Percentiles rank a stretch among this genome's conserved stretches.
phyloP scores from a whole-genome alignment of 2,329 filamentous ascomycete species.

The Coniella lustricola region DNA sequence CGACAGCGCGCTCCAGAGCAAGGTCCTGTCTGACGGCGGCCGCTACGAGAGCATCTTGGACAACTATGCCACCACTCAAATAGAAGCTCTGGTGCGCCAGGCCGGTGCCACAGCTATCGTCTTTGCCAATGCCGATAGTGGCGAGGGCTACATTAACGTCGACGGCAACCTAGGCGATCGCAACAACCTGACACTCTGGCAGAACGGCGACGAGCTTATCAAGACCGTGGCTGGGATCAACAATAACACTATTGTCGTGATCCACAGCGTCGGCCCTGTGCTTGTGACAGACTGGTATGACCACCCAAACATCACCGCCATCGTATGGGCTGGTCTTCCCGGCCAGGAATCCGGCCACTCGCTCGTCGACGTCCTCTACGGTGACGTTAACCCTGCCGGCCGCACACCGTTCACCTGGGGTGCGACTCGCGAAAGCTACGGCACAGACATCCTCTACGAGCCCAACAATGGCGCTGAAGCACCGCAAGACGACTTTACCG shows the following conservation, averaged over 20 bases:
- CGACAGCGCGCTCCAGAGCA: slow-evolving; percentile 59
- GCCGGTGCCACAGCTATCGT: slow-evolving; percentile 69
- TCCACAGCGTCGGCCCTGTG: slow-evolving; percentile 79
- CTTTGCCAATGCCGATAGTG: slow-evolving; percentile 81
- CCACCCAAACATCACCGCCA: slow-evolving; percentile 73
- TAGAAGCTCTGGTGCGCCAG: slow-evolving; percentile 52
- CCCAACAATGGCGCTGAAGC: slow-evolving; percentile 60
- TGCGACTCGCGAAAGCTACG: slow-evolving; percentile 58
- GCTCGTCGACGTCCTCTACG: slow-evolving; percentile 77
- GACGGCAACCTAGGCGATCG: slow-evolving; percentile 84
- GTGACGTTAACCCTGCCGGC: slow-evolving; percentile 67
- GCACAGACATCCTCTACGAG: slow-evolving; percentile 57
- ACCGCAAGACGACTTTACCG: slow-evolving; percentile 67
- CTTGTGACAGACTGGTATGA: slow-evolving; percentile 68
- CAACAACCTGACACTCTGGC: slow-evolving; percentile 88
- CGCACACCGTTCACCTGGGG: slow-evolving; percentile 80
- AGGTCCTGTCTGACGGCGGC: slow-evolving; percentile 52
- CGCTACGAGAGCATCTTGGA: slow-evolving; percentile 60
- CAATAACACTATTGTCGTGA: slow-evolving; percentile 86
- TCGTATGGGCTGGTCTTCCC: slow-evolving; percentile 74
- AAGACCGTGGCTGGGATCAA: slow-evolving; percentile 69
- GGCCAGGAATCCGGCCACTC: slow-evolving; percentile 79
- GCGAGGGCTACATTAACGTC: slow-evolving; percentile 78
- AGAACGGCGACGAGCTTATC: slow-evolving; percentile 72
- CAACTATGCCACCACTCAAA: slow-evolving; percentile 56